These are phyloP conservation scores for Colletotrichum somersetense DNA, from an alignment of 2,329 filamentous ascomycete genomes.

Conservation along the genomic window DNA sequence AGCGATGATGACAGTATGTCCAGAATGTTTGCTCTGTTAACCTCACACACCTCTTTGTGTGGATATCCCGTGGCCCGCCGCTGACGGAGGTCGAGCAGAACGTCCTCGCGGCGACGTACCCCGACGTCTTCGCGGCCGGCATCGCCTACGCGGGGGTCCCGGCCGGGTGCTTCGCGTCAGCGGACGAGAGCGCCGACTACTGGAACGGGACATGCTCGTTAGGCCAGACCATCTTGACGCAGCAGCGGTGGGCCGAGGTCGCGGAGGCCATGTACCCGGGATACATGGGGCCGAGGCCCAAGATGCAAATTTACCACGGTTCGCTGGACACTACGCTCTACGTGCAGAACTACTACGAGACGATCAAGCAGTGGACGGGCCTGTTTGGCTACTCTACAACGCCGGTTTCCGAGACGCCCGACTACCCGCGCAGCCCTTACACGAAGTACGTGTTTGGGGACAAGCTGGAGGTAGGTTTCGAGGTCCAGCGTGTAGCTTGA, in stretches of 20 bases:
- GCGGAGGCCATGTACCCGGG: conserved; percentile 63
- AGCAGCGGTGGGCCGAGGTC: conserved; percentile 56
- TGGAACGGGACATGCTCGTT: conserved; percentile 69
- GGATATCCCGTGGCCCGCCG: not conserved
- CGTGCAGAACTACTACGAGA: conserved; percentile 68
- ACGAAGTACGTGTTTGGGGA: conserved; percentile 56
- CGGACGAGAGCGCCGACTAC: conserved; percentile 55
- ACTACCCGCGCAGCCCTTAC: conserved; percentile 55
- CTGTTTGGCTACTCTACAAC: conserved; percentile 58
- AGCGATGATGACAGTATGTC: conserved; percentile 63
- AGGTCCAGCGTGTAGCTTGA: not conserved
- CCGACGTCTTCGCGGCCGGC: conserved; percentile 66
- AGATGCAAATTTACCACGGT: conserved; percentile 72
- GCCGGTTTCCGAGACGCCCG: conserved; percentile 48
- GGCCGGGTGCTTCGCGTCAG: conserved; percentile 65
- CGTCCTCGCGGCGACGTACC: conserved; percentile 67
- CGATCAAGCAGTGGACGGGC: conserved; percentile 68
- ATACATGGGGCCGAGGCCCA: conserved; percentile 62
- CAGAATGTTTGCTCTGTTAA: no score
- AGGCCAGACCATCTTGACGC: conserved; percentile 60
- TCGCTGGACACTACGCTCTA: conserved; percentile 62
- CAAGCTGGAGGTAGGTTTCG: conserved; percentile 44
- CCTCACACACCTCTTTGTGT: no score
- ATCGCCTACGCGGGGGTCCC: conserved; percentile 66
- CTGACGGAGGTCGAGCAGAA: conserved; percentile 44